Base-by-base conservation (phyloP, 352 stramenopile species). In the Globisporangium rhizosaccharum region DNA sequence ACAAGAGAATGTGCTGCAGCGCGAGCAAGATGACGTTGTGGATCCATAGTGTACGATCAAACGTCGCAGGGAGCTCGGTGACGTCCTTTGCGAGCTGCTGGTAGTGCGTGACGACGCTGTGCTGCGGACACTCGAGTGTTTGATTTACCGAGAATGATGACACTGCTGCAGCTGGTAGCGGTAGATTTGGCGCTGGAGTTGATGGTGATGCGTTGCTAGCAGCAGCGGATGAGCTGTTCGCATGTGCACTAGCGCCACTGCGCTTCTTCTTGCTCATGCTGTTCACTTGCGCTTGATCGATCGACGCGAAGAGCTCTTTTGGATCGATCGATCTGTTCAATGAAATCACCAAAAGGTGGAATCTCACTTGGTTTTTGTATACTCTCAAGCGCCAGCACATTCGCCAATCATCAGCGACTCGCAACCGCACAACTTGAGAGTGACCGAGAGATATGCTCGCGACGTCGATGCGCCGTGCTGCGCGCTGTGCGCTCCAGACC, bases 201-300 rank as follows among this genome's bases (percentile, higher is more conserved):
- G 53, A 28, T 45, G 28, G 4, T 30, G 33, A 7, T 18, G 42
- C 20, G 11, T 10, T 51, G 6, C 20, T 8, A 39, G 49, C 25
- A 53, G 49, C 18, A 39, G 15, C 15, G 10, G 18, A 25, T 7
- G 48, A 17, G 8, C 48, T 9, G 5, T 17, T 25, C 7, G 66
- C 45, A 48, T 66, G 33, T 47, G 8, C 26, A 37, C 37, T 45
- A 18, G 42, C 26, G 10, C 15, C 36, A n/a, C 17, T 20, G 49
- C 63, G 59, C 55, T 70, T 70, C 68, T 79, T 82, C 59, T 76
- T 82, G 45, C 70, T 59, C 73, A 82, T 81, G 26, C 23, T 39
- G 26, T 33, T 28, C n/a, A 33, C 36, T 41, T 54, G 23, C 12
- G 5, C 17, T 23, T 23, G 23, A 23, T 23, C 23, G 23, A 23